Conservation (phyloP, 2,329 filamentous ascomycete genomes). For the Biscogniauxia sp. region DNA sequence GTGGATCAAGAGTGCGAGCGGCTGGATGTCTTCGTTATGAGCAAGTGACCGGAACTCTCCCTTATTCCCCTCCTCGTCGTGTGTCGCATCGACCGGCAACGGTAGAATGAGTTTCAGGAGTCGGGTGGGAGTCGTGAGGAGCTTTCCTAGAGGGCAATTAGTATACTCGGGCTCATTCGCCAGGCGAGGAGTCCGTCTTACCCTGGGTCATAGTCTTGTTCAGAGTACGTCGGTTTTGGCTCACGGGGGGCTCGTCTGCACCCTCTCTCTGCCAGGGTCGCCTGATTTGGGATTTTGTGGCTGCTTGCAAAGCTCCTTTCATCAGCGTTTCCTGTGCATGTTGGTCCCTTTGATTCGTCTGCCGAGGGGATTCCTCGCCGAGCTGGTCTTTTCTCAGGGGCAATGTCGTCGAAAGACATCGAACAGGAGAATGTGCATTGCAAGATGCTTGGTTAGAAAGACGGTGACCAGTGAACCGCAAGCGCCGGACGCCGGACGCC, state of each 20-base stretch:
- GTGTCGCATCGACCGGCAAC: slow-evolving; percentile 52
- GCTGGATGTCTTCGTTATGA: slow-evolving; percentile 72
- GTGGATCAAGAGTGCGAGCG: slow-evolving; percentile 80
- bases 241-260: slow-evolving; percentile 55
- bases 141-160: slow-evolving; percentile 51
- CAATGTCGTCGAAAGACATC: slow-evolving; percentile 18
- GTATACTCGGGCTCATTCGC: background rate
- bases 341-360: slow-evolving; percentile 29
- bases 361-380: slow-evolving; percentile 23
- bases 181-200: slow-evolving; percentile 26
- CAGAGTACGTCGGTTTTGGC: slow-evolving; percentile 41
- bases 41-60: slow-evolving; percentile 34
- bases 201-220: slow-evolving; percentile 62
- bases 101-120: slow-evolving; percentile 71
- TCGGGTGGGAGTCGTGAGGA: slow-evolving; percentile 67
- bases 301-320: slow-evolving; percentile 33
- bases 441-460: slow-evolving; percentile 1
- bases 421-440: background rate
- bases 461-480: slow-evolving; percentile 1
- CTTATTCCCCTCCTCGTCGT: slow-evolving; percentile 49
- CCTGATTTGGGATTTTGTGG: slow-evolving; percentile 53
- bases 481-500: slow-evolving; percentile 19
- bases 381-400: slow-evolving; percentile 10
- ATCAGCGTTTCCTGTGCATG: slow-evolving; percentile 32
- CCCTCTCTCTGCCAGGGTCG: slow-evolving; percentile 64